A percentile compares a stretch with the other conserved stretches of the same genome.
Conservation (phyloP, 305 asterid species). For the Plantago rigida region DNA sequence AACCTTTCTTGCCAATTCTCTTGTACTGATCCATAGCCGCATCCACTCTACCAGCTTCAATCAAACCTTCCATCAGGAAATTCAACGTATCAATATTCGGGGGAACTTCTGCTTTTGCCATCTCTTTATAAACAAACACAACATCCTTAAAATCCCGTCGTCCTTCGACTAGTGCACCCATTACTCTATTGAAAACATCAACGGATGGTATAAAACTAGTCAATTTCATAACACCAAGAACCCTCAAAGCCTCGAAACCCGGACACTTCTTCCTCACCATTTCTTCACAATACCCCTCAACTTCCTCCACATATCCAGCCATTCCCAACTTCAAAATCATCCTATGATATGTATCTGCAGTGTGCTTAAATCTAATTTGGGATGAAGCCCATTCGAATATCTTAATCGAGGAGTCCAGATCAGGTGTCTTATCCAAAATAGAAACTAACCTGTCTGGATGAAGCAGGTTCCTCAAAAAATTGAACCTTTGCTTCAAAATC, state of each 20-base stretch:
- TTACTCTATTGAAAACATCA: conserved; percentile 39
- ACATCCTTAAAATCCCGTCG: conserved; percentile 62
- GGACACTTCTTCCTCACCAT: conserved; percentile 51
- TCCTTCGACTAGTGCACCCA: conserved; percentile 50
- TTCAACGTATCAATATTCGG: conserved; percentile 63
- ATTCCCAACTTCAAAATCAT: conserved; percentile 69
- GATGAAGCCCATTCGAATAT: conserved; percentile 78
- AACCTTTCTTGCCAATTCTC: conserved; percentile 65
- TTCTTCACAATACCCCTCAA: conserved; percentile 64
- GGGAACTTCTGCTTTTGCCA: conserved; percentile 59
- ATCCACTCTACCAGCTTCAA: conserved; percentile 55
- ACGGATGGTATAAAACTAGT: conserved; percentile 44
- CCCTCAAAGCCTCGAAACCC: conserved; percentile 57
- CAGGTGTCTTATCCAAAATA: conserved; percentile 50
- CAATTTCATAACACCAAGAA: conserved; percentile 50
- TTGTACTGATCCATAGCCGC: conserved; percentile 58
- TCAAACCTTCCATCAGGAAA: conserved; percentile 60
- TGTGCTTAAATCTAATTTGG: conserved; percentile 49
- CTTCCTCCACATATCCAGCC: conserved; percentile 57
- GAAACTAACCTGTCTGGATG: conserved; percentile 46
- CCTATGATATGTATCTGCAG: conserved; percentile 46
- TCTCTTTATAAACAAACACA: conserved; percentile 72
- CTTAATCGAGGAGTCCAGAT: conserved; percentile 55
- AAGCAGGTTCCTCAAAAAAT: conserved; percentile 42
- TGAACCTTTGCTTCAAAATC: conserved; percentile 50